A percentile compares a stretch with the other conserved stretches of the same genome.
phyloP scores from a whole-genome alignment of 1,139 yeast genomes.

The Ashbya aceris region DNA sequence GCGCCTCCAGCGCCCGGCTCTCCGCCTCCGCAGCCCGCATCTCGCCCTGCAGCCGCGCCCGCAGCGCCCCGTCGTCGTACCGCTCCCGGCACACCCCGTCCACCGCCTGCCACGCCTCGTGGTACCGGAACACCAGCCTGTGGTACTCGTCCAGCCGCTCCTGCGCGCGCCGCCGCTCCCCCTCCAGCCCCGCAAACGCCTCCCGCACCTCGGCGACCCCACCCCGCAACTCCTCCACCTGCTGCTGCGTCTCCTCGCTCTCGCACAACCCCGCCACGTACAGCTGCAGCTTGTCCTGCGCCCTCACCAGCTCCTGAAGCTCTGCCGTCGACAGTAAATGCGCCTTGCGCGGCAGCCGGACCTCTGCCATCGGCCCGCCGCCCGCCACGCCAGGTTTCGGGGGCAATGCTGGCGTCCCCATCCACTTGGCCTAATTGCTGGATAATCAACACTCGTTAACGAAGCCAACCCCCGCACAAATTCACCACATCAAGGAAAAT shows the following conservation, averaged over 20 bases:
- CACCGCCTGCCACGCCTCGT: conserved; percentile 22
- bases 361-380: background rate
- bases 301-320: conserved; percentile 15
- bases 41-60: conserved; percentile 12
- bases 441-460: too few relatives aligned
- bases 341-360: conserved; percentile 17
- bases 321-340: conserved; percentile 20
- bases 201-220: conserved; percentile 12
- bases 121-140: conserved; percentile 19
- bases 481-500: too few relatives aligned
- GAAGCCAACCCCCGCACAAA: too few relatives aligned
- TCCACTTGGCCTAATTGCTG: background rate
- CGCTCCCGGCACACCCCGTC: conserved; percentile 13
- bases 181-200: conserved; percentile 15
- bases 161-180: conserved; percentile 10
- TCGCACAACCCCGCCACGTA: conserved; percentile 21
- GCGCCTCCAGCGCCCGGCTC: conserved; percentile 12
- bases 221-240: conserved; percentile 8
- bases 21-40: conserved; percentile 14
- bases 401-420: conserved; percentile 8
- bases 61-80: conserved; percentile 19
- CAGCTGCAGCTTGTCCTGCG: conserved; percentile 12
- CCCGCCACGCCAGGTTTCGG: conserved; percentile 4
- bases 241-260: conserved; percentile 9
- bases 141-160: conserved; percentile 14